Evolutionary conservation across 179 eudicot species (phyloP).

Genomic region (Carnegiea gigantea): DNA sequence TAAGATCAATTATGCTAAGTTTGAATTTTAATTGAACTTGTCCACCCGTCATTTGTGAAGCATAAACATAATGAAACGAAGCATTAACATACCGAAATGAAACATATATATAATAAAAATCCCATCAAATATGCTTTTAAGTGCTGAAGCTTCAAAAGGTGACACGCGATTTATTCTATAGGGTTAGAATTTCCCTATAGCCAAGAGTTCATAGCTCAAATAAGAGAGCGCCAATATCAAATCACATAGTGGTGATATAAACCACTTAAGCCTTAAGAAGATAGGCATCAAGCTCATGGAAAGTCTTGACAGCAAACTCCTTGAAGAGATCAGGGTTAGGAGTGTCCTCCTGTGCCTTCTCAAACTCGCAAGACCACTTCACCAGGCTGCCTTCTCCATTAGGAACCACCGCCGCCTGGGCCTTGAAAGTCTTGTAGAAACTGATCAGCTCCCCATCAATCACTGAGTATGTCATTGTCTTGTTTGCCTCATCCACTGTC

Average conservation of each 20-base stretch:
- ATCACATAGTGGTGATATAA: neutral
- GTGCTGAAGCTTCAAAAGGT: neutral
- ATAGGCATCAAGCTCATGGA: conserved; percentile 54
- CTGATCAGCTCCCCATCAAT: conserved; percentile 61
- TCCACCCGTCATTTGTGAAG: neutral
- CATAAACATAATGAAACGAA: neutral
- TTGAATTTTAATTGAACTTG: too few relatives aligned
- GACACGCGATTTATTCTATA: neutral
- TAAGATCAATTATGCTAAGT: too few relatives aligned
- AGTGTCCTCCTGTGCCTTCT: conserved; percentile 54
- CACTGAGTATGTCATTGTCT: conserved; percentile 45
- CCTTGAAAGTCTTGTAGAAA: conserved; percentile 71
- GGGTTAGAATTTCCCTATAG: neutral
- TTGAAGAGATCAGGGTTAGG: conserved; percentile 55
- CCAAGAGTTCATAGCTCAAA: neutral
- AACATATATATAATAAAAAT: neutral
- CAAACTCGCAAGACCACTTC: conserved; percentile 61
- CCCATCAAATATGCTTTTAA: neutral
- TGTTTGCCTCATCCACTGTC: conserved; percentile 66
- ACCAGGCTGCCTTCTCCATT: conserved; percentile 62
- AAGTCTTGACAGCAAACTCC: conserved; percentile 54
- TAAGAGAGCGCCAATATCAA: neutral
- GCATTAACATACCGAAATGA: neutral
- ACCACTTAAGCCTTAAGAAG: conserved; percentile 35
- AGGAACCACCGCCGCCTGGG: conserved; percentile 42